These are phyloP conservation scores for Croton setiger DNA, from an alignment of 441 rosid genomes.

Conservation along the genomic window DNA sequence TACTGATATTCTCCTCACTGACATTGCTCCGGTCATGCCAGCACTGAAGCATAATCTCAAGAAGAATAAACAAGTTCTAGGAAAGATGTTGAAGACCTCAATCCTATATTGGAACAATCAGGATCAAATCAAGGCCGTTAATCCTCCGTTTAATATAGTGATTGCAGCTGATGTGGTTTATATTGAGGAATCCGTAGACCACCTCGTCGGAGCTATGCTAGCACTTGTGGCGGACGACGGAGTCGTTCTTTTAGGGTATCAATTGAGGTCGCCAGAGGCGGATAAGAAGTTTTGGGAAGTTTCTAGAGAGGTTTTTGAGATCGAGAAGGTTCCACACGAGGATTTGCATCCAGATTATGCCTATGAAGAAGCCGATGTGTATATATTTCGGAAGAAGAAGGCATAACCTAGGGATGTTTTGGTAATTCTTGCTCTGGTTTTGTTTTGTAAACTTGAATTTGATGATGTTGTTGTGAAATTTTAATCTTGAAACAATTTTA, in stretches of 20 bases:
- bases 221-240: slow-evolving; percentile 66
- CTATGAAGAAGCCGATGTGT: slow-evolving; percentile 69
- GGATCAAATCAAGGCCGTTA: slow-evolving; percentile 45
- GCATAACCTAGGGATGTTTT: slow-evolving; percentile 7
- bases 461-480: neutral
- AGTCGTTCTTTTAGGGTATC: slow-evolving; percentile 67
- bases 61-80: slow-evolving; percentile 66
- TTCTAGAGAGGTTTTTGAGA: slow-evolving; percentile 48
- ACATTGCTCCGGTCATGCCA: slow-evolving; percentile 80
- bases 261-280: slow-evolving; percentile 82
- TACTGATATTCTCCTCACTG: slow-evolving; percentile 65
- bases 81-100: slow-evolving; percentile 53
- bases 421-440: slow-evolving; percentile 13
- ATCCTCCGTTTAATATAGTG: slow-evolving; percentile 76
- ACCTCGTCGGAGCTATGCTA: slow-evolving; percentile 64
- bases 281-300: slow-evolving; percentile 70
- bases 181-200: slow-evolving; percentile 64
- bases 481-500: neutral
- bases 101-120: slow-evolving; percentile 61
- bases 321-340: slow-evolving; percentile 69
- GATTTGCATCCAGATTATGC: slow-evolving; percentile 71
- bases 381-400: slow-evolving; percentile 54
- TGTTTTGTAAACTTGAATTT: neutral
- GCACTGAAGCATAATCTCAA: slow-evolving; percentile 83
- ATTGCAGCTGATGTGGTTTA: slow-evolving; percentile 90